Evolutionary conservation across 2,329 filamentous ascomycete genomes (phyloP).

Genomic region (Phyllosticta citrichinensis): DNA sequence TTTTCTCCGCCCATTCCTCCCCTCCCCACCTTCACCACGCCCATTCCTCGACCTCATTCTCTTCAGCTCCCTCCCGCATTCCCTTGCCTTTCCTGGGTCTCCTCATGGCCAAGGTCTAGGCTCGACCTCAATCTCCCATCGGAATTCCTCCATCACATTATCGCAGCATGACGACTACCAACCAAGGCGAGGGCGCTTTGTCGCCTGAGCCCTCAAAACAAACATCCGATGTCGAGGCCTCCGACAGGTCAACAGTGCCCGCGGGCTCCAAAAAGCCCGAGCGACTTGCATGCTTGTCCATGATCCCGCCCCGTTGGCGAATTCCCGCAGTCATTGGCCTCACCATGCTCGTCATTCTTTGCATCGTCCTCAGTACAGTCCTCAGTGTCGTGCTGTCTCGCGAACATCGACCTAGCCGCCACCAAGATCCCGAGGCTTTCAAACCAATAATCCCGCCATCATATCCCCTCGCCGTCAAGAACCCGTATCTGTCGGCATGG

Average conservation of each 20-base stretch:
- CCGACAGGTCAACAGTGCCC: background rate
- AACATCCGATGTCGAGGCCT: background rate
- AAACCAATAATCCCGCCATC: conserved; percentile 29
- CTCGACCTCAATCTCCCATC: background rate
- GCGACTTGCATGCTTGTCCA: background rate
- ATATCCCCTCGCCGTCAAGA: conserved; percentile 35
- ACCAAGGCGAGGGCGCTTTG: background rate
- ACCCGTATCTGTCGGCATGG: conserved; percentile 35
- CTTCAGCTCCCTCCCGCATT: conserved; percentile 15
- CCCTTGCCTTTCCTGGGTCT: background rate
- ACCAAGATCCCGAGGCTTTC: conserved; percentile 9
- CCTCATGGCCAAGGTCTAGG: background rate
- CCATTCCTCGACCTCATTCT: background rate
- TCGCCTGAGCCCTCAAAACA: background rate
- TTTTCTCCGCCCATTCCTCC: background rate
- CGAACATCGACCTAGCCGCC: background rate
- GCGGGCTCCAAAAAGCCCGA: background rate
- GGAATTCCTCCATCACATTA: background rate
- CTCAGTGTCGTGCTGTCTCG: conserved; percentile 6
- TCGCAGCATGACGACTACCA: background rate
- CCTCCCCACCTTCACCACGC: background rate
- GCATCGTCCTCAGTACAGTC: conserved; percentile 1
- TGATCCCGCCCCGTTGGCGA: conserved; percentile 2
- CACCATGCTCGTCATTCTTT: conserved; percentile 2
- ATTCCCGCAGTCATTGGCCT: background rate